Evolutionary conservation across 2,329 filamentous ascomycete species (phyloP), one percentile per base, ranked within the genome.

Genomic region (Gliomastix tumulicola): DNA sequence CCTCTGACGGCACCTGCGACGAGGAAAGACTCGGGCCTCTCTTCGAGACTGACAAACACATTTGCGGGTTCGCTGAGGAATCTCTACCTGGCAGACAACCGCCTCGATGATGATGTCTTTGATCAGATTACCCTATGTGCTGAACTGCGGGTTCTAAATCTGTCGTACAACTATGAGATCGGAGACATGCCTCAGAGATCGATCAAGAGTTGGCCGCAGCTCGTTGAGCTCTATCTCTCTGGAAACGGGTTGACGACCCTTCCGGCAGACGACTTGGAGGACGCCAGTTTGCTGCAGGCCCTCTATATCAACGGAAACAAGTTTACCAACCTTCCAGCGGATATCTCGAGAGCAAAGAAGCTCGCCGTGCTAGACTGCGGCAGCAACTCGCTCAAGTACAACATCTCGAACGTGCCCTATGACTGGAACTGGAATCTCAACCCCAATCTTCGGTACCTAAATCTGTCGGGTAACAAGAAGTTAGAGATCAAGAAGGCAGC

Each of bases 391-490:
- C 69, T 98, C 39, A 98, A 97, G 60, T 98, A 98, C 73, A 98
- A 98, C 56, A 94, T 98, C 33, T 92, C 88, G 21, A 98, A 98
- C 53, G 95, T 94, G 71, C 92, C 90, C 0, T 98, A 98, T 55
- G 92, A 98, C 56, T 98, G 92, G 92, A 98, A 98, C 52, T 98
- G 92, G 92, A 97, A 97, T 54, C 86, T 92, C 71, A 98, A 98
- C 52, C 87, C 85, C 34, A 94, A 96, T 50, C 66, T 98, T 46
- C 84, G 89, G 44, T 98, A 94, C 54, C 80, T 98, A 44, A 98
- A 97, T 53, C 71, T 98, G 53, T 97, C 90, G 1, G 92, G 92
- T 35, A 98, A 98, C 65, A 96, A 95, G 60, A 81, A 90, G 35
- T 65, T 98, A 22, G 92, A 98, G 60, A 97, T 98, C 65, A 84